A percentile compares a stretch with the other conserved stretches of the same genome.
Conservation (phyloP, 345 rosid species). For the Passiflora organensis region DNA sequence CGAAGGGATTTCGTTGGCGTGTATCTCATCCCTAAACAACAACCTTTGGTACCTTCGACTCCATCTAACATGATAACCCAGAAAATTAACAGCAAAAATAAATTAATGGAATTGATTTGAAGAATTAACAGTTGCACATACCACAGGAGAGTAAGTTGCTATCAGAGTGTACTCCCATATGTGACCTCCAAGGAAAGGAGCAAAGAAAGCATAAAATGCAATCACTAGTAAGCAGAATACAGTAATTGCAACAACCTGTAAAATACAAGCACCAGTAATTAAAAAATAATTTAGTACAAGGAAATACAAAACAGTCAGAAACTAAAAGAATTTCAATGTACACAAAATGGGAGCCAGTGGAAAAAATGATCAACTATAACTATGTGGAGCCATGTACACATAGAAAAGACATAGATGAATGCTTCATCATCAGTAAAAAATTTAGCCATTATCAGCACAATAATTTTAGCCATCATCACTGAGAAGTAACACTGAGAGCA, state of each 20-base stretch:
- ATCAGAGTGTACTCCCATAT: conserved; percentile 73
- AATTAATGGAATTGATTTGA: not conserved
- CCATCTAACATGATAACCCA: no score
- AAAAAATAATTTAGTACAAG: conserved; percentile 3
- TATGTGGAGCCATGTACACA: no score
- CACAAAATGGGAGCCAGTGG: not conserved
- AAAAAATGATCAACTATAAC: not conserved
- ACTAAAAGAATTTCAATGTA: not conserved
- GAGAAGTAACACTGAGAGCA: no score
- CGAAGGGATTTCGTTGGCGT: no score
- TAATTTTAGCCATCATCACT: no score
- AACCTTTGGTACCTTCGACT: no score
- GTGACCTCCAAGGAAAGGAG: conserved; percentile 91
- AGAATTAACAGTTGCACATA: conserved; percentile 32
- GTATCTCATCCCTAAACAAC: no score
- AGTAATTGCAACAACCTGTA: conserved; percentile 91
- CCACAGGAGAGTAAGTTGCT: conserved; percentile 85
- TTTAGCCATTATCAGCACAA: no score
- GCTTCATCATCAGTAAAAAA: no score
- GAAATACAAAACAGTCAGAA: not conserved
- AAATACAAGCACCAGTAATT: conserved; percentile 16
- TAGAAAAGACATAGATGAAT: no score
- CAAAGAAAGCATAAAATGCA: conserved; percentile 91
- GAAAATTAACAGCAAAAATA: not conserved
- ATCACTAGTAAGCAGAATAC: conserved; percentile 87